Base-by-base conservation (phyloP, 768 basidiomycete genomes). In the Auriculariales sp. region DNA sequence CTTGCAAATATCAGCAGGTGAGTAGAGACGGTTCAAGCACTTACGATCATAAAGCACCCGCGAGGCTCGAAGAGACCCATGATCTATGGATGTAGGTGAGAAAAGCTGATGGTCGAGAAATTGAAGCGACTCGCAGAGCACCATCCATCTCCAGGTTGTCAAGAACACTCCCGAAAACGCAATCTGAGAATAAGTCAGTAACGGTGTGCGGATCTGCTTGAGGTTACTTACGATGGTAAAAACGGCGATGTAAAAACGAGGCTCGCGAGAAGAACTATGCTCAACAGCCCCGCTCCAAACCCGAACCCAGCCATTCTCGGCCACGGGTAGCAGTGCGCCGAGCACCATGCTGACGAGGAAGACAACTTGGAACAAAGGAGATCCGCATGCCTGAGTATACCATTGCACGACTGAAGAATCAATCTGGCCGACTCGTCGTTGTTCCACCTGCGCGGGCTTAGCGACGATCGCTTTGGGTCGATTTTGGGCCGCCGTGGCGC, bases 31-130 rank as follows among this genome's bases (percentile, higher is more conserved):
- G 27, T 3, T 9, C 45, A 7, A 11, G 25, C 4, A 52, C 61
- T 42, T 53, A 81, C 81, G 68, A 59, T 85, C 70, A 65, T 94
- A 89, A 14, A 93, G 69, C 15, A 82, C 75, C 2, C 69, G 72
- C 1, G 87, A 90, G 2, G 89, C 88, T 50, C 75, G 76, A 53
- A 94, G 81, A n/a, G 84, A 83, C 11, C 91, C 91, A 19, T 64
- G 67, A 62, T 92, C 79, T 71, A n/a, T n/a, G n/a, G 58, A 46
- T 35, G 58, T 45, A 33, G 2, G 44, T 19, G 31, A 46, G 29
- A 49, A 29, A 7, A 49, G 35, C 58, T 14, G 59, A 44, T 35
- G 48, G 17, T 25, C 3, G 31, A 19, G 50, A 45, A 12, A 19
- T 4, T 19, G 24, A 15, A 6, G 19, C 10, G 39, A 67, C 75